phyloP scores from a whole-genome alignment of 2,329 filamentous ascomycete species.

The Byssochlamys sp. region DNA sequence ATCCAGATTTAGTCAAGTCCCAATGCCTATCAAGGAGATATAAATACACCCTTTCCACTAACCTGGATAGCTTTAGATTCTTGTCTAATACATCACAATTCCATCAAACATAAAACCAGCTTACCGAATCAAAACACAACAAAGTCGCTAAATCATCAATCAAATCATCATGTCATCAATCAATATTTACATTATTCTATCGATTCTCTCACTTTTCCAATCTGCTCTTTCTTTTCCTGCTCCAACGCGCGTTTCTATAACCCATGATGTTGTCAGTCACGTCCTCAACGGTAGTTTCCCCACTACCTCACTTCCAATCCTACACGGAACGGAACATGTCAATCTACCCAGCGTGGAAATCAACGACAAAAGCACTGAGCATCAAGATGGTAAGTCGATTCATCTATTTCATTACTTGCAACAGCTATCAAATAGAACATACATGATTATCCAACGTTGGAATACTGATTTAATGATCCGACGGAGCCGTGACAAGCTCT shows the following conservation, averaged over 20 bases:
- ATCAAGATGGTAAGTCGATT: not conserved
- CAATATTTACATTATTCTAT: not conserved
- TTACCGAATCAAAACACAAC: not conserved
- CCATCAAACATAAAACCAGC: too few relatives aligned
- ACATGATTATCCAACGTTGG: not conserved
- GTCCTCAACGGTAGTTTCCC: not conserved
- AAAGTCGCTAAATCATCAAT: not conserved
- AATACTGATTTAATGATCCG: not conserved
- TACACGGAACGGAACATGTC: not conserved
- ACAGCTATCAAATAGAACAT: not conserved
- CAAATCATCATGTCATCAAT: not conserved
- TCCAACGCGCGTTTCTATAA: not conserved
- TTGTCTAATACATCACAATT: not conserved
- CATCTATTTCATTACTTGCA: not conserved
- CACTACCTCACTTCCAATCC: not conserved
- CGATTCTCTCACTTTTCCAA: not conserved
- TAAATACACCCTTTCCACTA: not conserved
- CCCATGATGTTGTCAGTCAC: not conserved
- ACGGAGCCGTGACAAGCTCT: not conserved
- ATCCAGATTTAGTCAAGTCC: not conserved
- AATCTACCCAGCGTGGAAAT: not conserved
- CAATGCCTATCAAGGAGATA: not conserved
- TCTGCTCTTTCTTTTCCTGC: not conserved
- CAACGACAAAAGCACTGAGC: not conserved
- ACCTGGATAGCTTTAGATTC: not conserved